Conservation (phyloP, 345 rosid species). For the Excoecaria cochinchinensis region DNA sequence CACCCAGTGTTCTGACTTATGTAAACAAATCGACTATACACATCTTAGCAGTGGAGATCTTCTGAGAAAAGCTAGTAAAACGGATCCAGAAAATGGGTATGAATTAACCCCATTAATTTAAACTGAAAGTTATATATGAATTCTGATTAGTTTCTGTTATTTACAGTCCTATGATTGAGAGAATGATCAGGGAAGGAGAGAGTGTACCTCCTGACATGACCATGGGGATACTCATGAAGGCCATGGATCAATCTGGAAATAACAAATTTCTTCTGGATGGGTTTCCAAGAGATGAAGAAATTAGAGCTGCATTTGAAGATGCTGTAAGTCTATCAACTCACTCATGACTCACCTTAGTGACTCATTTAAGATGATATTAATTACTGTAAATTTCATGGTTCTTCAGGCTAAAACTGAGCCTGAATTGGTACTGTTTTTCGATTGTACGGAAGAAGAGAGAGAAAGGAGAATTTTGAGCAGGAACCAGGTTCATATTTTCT, state of each 20-base stretch:
- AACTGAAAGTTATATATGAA: no score
- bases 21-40: not conserved
- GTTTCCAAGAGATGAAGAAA: conserved; percentile 25
- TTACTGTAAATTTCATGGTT: not conserved
- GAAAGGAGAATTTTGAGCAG: conserved; percentile 14
- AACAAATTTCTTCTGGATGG: conserved; percentile 26
- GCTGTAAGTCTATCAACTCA: conserved; percentile 7
- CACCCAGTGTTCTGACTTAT: not conserved
- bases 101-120: not conserved
- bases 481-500: conserved; percentile 15
- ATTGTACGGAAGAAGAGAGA: conserved; percentile 23
- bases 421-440: conserved; percentile 18
- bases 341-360: no score
- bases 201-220: conserved; percentile 5
- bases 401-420: conserved; percentile 19
- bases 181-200: conserved; percentile 1
- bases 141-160: not conserved
- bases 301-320: conserved; percentile 19
- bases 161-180: conserved; percentile 2
- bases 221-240: not conserved
- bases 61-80: not conserved
- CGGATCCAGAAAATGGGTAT: not conserved
- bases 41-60: conserved; percentile 4
- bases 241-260: not conserved
- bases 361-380: not conserved